A percentile compares a stretch with the other conserved stretches of the same genome.
Conservation (phyloP, 1,139 yeast species). For the Pichia sp. region DNA sequence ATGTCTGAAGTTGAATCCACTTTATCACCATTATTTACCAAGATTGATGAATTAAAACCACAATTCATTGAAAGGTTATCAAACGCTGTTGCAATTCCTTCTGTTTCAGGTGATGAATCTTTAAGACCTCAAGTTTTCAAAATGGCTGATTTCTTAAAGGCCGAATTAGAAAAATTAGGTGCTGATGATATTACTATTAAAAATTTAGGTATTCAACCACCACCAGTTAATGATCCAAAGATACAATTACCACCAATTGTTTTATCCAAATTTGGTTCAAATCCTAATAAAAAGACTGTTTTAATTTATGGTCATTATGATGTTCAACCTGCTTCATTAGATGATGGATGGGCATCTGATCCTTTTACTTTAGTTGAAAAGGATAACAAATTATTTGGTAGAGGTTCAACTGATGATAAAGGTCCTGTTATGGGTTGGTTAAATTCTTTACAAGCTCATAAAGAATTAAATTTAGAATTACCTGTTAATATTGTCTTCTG, state of each 20-base stretch:
- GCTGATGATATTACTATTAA: slow-evolving; percentile 76
- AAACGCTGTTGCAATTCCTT: slow-evolving; percentile 85
- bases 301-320: slow-evolving; percentile 95
- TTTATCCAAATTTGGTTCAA: slow-evolving; percentile 77
- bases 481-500: slow-evolving; percentile 92
- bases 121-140: slow-evolving; percentile 73
- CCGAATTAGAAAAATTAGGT: slow-evolving; percentile 64
- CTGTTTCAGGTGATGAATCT: slow-evolving; percentile 86
- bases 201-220: slow-evolving; percentile 85
- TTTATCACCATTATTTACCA: slow-evolving; percentile 37
- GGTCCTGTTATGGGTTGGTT: slow-evolving; percentile 99
- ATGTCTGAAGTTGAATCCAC: slow-evolving; percentile 27
- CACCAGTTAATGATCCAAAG: slow-evolving; percentile 59
- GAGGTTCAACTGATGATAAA: slow-evolving; percentile 96
- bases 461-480: slow-evolving; percentile 72
- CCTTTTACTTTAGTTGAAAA: slow-evolving; percentile 71
- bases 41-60: slow-evolving; percentile 67
- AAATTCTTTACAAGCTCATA: slow-evolving; percentile 86
- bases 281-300: slow-evolving; percentile 76
- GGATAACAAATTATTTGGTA: slow-evolving; percentile 68
- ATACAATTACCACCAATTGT: slow-evolving; percentile 89
- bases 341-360: slow-evolving; percentile 94
- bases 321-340: slow-evolving; percentile 90
- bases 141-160: slow-evolving; percentile 78
- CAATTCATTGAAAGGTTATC: slow-evolving; percentile 61